Evolutionary conservation across 2,329 filamentous ascomycete genomes (phyloP).

Genomic region (Fusarium equiseti): DNA sequence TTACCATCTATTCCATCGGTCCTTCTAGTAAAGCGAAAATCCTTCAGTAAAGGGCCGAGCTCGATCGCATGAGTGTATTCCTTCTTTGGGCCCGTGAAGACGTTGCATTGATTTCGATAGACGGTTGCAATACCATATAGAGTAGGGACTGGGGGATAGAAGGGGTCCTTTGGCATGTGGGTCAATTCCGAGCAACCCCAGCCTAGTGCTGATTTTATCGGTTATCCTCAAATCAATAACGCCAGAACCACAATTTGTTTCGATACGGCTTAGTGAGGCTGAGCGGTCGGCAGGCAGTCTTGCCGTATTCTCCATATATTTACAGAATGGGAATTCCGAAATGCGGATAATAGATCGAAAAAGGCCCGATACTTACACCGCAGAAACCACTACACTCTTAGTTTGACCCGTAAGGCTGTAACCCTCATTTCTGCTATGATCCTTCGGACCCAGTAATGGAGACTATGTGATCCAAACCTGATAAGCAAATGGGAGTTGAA

Average conservation of each 20-base stretch:
- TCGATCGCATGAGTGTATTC: neutral
- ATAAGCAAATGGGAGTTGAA: neutral
- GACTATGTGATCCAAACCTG: neutral
- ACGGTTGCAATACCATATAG: neutral
- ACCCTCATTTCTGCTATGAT: neutral
- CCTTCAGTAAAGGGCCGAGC: neutral
- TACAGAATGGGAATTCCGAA: neutral
- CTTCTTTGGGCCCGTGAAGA: neutral
- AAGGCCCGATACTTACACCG: conserved; percentile 1
- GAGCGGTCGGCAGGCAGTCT: neutral
- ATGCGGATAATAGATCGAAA: neutral
- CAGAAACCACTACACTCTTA: neutral
- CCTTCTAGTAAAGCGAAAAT: neutral
- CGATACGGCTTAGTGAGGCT: neutral
- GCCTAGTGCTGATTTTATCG: neutral
- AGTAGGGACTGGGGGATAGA: neutral
- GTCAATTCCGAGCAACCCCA: neutral
- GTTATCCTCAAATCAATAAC: neutral
- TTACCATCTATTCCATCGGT: neutral
- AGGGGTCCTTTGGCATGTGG: neutral
- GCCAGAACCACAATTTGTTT: neutral
- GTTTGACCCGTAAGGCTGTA: neutral
- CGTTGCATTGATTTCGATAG: neutral
- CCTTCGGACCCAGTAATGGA: neutral
- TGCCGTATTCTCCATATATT: neutral